These are phyloP conservation scores for Lactifluus subvellereus DNA, from an alignment of 768 basidiomycete species.

Conservation along the genomic window DNA sequence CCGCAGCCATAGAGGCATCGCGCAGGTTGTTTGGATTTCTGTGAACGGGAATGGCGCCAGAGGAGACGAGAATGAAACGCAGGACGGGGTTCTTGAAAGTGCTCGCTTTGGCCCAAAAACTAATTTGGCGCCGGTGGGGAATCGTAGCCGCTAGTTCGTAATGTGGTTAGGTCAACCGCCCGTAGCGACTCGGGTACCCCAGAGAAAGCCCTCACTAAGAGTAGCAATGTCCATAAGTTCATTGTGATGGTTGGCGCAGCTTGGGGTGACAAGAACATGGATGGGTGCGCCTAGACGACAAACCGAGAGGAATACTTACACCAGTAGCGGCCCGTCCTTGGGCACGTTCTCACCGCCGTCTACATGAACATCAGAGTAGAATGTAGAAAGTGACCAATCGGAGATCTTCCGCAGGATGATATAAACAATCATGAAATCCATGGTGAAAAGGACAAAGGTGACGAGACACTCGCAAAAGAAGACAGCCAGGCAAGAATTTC, in stretches of 20 bases:
- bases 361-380: conserved; percentile 83
- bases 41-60: conserved; percentile 95
- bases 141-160: conserved; percentile 61
- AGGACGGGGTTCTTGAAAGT: conserved; percentile 75
- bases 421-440: conserved; percentile 48
- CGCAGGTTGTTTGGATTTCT: conserved; percentile 88
- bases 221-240: conserved; percentile 58
- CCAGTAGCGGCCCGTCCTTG: conserved; percentile 78
- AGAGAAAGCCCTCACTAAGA: conserved; percentile 33
- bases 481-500: not conserved
- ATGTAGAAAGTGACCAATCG: conserved; percentile 66
- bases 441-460: not conserved
- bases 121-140: conserved; percentile 72
- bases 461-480: not conserved
- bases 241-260: conserved; percentile 43
- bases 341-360: conserved; percentile 86
- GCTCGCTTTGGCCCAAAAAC: conserved; percentile 90
- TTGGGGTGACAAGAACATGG: conserved; percentile 31
- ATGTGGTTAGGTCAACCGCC: not conserved
- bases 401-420: conserved; percentile 65
- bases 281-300: not conserved
- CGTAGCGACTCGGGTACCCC: not conserved
- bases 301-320: conserved; percentile 48
- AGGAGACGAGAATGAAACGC: conserved; percentile 68
- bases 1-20: conserved; percentile 28